phyloP scores from a whole-genome alignment of 2,329 filamentous ascomycete genomes.

The Verruconis gallopava region DNA sequence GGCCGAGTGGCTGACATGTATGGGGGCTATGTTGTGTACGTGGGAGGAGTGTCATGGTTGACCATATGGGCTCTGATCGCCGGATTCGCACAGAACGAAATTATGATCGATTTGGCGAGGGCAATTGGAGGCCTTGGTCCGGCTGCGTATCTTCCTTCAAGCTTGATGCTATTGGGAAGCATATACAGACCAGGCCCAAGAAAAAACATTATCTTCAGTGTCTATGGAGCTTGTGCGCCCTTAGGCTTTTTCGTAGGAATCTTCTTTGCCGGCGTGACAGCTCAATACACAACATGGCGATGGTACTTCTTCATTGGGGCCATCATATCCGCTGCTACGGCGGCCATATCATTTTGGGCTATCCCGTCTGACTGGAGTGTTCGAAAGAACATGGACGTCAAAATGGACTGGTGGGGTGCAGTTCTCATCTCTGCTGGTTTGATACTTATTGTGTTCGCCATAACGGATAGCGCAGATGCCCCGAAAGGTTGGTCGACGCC shows the following conservation, averaged over 20 bases:
- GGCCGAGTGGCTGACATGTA: constrained; percentile 38
- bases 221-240: constrained; percentile 39
- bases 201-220: constrained; percentile 24
- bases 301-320: constrained; percentile 59
- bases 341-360: constrained; percentile 31
- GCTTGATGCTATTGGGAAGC: constrained; percentile 21
- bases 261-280: constrained; percentile 49
- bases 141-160: constrained; percentile 22
- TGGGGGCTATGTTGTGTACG: constrained; percentile 48
- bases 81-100: constrained; percentile 20
- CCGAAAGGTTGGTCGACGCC: constrained; percentile 58
- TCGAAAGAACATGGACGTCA: constrained; percentile 26
- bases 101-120: constrained; percentile 24
- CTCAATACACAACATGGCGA: constrained; percentile 42
- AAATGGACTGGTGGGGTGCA: constrained; percentile 59
- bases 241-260: constrained; percentile 50
- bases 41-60: constrained; percentile 40
- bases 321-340: constrained; percentile 36
- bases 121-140: constrained; percentile 25
- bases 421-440: constrained; percentile 50
- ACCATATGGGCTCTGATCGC: constrained; percentile 20
- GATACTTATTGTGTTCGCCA: constrained; percentile 58
- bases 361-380: constrained; percentile 36
- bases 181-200: constrained; percentile 24
- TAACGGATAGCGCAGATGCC: constrained; percentile 60